Conservation (phyloP, 2,329 filamentous ascomycete genomes). For the Davidsoniella virescens region DNA sequence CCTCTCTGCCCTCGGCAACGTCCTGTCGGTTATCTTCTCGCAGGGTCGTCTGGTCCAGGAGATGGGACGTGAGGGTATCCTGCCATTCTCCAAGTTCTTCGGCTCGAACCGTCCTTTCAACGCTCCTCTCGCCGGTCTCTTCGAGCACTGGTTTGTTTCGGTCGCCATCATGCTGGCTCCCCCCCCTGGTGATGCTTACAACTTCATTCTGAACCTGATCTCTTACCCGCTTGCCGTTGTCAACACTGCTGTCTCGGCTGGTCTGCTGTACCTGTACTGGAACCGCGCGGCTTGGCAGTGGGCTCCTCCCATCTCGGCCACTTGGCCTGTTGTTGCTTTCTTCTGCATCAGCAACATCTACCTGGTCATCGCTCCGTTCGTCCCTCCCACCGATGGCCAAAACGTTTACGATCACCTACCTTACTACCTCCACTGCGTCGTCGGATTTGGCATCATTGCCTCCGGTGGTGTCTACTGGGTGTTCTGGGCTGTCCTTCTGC, state of each 20-base stretch:
- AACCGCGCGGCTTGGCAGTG: conserved; percentile 32
- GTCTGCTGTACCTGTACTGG: conserved; percentile 36
- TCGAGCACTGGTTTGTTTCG: conserved; percentile 47
- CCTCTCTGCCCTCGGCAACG: conserved; percentile 50
- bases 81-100: conserved; percentile 46
- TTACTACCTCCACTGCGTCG: conserved; percentile 42
- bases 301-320: conserved; percentile 38
- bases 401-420: conserved; percentile 37
- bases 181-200: conserved; percentile 50
- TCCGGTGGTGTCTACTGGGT: conserved; percentile 40
- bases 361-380: conserved; percentile 42
- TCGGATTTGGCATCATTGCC: conserved; percentile 36
- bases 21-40: conserved; percentile 51
- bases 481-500: conserved; percentile 36
- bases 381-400: conserved; percentile 34
- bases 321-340: conserved; percentile 37
- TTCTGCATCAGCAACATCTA: conserved; percentile 46
- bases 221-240: conserved; percentile 46
- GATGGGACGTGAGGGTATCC: conserved; percentile 47
- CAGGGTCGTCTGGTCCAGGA: conserved; percentile 51
- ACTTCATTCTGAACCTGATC: conserved; percentile 46
- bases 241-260: conserved; percentile 37
- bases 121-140: conserved; percentile 42
- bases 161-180: conserved; percentile 51
- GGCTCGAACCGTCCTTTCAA: conserved; percentile 49